Conservation (phyloP, 1,139 yeast species). For the Nakaseomyces uthaithaninus region DNA sequence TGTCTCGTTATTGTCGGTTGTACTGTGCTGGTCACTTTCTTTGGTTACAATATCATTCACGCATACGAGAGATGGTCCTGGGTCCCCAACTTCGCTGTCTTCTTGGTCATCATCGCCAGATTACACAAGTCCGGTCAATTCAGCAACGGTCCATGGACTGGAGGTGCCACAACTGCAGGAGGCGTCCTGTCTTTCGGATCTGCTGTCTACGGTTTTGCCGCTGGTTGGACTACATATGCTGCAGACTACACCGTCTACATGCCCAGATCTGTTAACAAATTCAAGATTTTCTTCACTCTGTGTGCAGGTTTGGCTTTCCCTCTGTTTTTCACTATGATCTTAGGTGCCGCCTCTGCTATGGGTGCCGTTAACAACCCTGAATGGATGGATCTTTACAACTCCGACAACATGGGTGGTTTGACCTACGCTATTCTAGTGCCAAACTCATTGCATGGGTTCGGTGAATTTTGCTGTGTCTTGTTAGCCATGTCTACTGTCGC, state of each 20-base stretch:
- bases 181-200: conserved; percentile 75
- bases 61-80: conserved; percentile 76
- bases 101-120: conserved; percentile 70
- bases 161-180: conserved; percentile 60
- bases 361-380: conserved; percentile 37
- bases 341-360: conserved; percentile 83
- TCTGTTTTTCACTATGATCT: conserved; percentile 58
- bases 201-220: conserved; percentile 76
- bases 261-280: conserved; percentile 48
- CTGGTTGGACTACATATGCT: conserved; percentile 92
- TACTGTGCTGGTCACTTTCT: conserved; percentile 66
- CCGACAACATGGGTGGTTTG: conserved; percentile 64
- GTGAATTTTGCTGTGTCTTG: conserved; percentile 78
- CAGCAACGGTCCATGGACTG: conserved; percentile 33
- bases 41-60: conserved; percentile 80
- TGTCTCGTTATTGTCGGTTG: conserved; percentile 61
- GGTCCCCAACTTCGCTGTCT: conserved; percentile 68
- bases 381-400: conserved; percentile 39
- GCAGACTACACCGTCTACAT: conserved; percentile 88
- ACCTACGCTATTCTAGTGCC: conserved; percentile 66
- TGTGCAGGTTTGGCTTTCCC: conserved; percentile 58
- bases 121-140: conserved; percentile 59
- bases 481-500: conserved; percentile 78
- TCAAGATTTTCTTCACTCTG: conserved; percentile 55
- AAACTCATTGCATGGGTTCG: conserved; percentile 79